phyloP scores from a whole-genome alignment of 164 flowering plant genomes.

The Santalum album region DNA sequence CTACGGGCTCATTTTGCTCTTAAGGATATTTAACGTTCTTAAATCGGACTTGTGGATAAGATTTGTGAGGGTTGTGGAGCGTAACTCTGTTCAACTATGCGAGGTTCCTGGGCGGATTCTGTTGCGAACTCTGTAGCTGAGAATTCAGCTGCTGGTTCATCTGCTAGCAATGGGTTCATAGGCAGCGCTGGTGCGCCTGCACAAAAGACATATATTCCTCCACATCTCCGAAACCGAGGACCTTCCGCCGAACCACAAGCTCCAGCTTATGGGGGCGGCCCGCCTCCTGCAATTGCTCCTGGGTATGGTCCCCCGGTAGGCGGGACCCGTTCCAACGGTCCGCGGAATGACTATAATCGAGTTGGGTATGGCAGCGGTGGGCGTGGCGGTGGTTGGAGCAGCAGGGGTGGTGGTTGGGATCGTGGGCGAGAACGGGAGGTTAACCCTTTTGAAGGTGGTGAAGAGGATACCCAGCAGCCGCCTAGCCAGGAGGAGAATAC shows the following conservation, averaged over 20 bases:
- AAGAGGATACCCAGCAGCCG: slow-evolving; percentile 14
- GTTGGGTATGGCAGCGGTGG: too few species aligned
- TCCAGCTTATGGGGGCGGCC: slow-evolving; percentile 13
- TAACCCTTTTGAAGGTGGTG: slow-evolving; percentile 50
- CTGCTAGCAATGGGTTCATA: slow-evolving; percentile 17
- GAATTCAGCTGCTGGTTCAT: slow-evolving; percentile 27
- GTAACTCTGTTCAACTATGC: slow-evolving; percentile 27
- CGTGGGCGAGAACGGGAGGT: slow-evolving; percentile 46
- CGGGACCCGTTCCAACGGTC: slow-evolving; percentile 12
- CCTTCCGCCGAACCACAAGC: slow-evolving; percentile 29
- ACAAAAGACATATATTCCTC: slow-evolving; percentile 64
- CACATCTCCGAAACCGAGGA: slow-evolving; percentile 59
- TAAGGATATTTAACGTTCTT: background rate
- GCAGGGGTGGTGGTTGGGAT: slow-evolving; percentile 44
- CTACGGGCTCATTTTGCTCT: background rate
- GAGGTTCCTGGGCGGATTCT: slow-evolving; percentile 60
- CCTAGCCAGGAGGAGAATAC: slow-evolving; percentile 39
- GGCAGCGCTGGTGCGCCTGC: slow-evolving; percentile 22
- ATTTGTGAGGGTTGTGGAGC: background rate
- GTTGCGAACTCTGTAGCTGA: slow-evolving; percentile 48
- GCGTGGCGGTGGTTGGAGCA: slow-evolving; percentile 36
- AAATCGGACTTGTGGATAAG: background rate
- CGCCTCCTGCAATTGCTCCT: slow-evolving; percentile 12
- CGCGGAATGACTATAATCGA: slow-evolving; percentile 24
- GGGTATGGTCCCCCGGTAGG: slow-evolving; percentile 12